Evolutionary conservation across 306 rosid genomes (phyloP).

Genomic region (Oxytropis ochrocephala): DNA sequence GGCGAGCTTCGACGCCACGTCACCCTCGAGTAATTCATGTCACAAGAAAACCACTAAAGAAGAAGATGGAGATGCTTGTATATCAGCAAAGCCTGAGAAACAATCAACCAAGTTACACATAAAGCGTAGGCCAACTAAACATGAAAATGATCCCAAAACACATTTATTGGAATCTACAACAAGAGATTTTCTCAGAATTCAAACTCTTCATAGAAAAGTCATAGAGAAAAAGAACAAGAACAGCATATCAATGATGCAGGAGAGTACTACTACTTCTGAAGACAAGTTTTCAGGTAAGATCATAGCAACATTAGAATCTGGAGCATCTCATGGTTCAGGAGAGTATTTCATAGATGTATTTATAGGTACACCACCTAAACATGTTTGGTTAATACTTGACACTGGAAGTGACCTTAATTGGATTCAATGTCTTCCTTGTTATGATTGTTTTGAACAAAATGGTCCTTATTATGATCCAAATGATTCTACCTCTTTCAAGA

Average conservation of each 20-base stretch:
- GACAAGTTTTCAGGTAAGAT: slow-evolving; percentile 36
- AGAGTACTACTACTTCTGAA: not conserved
- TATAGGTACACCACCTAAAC: slow-evolving; percentile 79
- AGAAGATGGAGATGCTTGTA: not conserved
- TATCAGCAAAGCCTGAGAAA: not conserved
- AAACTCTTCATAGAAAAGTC: slow-evolving; percentile 53
- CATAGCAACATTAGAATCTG: slow-evolving; percentile 61
- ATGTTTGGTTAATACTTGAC: slow-evolving; percentile 61
- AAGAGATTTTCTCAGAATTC: slow-evolving; percentile 54
- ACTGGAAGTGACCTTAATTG: slow-evolving; percentile 81
- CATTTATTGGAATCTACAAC: slow-evolving; percentile 36
- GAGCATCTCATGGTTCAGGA: slow-evolving; percentile 66
- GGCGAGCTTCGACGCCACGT: not conserved
- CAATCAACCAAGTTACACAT: slow-evolving; percentile 50
- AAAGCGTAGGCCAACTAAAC: slow-evolving; percentile 23
- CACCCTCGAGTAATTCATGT: not conserved
- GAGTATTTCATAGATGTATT: slow-evolving; percentile 78
- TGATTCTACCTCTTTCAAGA: slow-evolving; percentile 44
- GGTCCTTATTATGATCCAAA: slow-evolving; percentile 59
- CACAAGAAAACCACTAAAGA: not conserved
- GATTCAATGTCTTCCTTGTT: slow-evolving; percentile 72
- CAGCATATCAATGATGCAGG: slow-evolving; percentile 32
- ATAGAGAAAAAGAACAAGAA: slow-evolving; percentile 51
- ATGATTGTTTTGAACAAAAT: slow-evolving; percentile 68
- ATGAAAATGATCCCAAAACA: slow-evolving; percentile 28